Evolutionary conservation across 305 asterid genomes (phyloP), one percentile per base, ranked within the genome.

Genomic region (Fraxinus dipetala): DNA sequence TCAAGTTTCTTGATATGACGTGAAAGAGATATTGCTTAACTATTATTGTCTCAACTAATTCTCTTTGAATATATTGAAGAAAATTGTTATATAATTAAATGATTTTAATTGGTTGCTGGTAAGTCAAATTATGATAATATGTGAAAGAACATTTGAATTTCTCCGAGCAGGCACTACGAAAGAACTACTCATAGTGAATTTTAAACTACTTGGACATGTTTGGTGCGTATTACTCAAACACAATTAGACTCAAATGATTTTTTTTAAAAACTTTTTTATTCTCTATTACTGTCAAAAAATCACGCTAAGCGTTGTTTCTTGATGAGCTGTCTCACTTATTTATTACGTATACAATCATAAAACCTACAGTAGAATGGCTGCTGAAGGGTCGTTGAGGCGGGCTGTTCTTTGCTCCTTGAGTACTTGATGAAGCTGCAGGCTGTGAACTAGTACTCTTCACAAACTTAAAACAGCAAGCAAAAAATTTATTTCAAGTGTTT

Each of bases 281-380:
- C 13, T 13, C 13, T 10, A 45, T 11, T 11, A 13, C n/a, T 45
- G 56, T 13, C n/a, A 2, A 45, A 45, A 45, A 48, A 2, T 48
- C n/a, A 14, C 20, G 1, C 6, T 3, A 14, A 3, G 59, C 56
- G 5, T 48, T 16, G 20, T 40, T 40, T 40, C 59, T 4, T 48
- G 18, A 48, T 48, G 59, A 48, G 59, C 59, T 13, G 18, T 48
- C 56, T 45, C 59, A 0, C 59, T 48, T 14, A 48, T 14, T 48
- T 48, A 48, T 48, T 48, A 16, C 22, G 18, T 14, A 45, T 45
- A 48, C 9, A 5, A 51, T 38, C 28, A 5, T 56, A 69, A 75
- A 54, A 45, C 89, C 32, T 88, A 91, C 93, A 90, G 82, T 85
- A 28, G 89, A 86, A 76, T 85, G 83, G 90, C 54, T 88, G 84